Evolutionary conservation across 768 basidiomycete species (phyloP).

Genomic region (Pisolithus microcarpus): DNA sequence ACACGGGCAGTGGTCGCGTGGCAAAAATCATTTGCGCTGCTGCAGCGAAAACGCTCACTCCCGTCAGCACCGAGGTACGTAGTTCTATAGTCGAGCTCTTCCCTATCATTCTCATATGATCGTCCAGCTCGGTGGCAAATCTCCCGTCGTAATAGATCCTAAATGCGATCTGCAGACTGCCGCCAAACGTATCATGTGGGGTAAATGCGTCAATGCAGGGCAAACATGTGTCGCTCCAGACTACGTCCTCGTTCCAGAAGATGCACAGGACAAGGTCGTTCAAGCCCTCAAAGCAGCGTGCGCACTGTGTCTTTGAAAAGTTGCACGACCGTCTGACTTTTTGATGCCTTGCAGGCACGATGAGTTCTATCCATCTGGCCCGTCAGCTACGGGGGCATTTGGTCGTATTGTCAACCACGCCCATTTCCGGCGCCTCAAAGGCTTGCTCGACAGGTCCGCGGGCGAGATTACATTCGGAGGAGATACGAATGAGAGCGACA

Average conservation of each 20-base stretch:
- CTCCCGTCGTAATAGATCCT: conserved; percentile 71
- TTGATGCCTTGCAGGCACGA: conserved; percentile 11
- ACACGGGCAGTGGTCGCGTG: conserved; percentile 57
- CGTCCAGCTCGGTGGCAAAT: conserved; percentile 60
- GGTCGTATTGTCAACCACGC: conserved; percentile 45
- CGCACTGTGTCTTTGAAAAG: conserved; percentile 9
- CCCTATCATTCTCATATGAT: neutral
- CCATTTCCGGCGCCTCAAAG: conserved; percentile 55
- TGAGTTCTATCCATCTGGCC: conserved; percentile 36
- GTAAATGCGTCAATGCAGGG: conserved; percentile 71
- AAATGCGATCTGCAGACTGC: conserved; percentile 56
- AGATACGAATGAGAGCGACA: conserved; percentile 43
- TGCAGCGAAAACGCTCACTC: conserved; percentile 71
- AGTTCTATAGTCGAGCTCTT: neutral
- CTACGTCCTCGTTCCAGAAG: conserved; percentile 41
- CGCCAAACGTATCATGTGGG: conserved; percentile 74
- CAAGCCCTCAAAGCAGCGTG: conserved; percentile 38
- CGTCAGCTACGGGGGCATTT: conserved; percentile 37
- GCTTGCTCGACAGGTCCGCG: conserved; percentile 55
- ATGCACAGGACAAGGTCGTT: conserved; percentile 33
- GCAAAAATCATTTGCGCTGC: conserved; percentile 63
- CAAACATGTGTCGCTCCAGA: conserved; percentile 67
- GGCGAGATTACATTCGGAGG: conserved; percentile 65
- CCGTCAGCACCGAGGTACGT: conserved; percentile 50
- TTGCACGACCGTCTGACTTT: no score